phyloP scores from a whole-genome alignment of 2,329 filamentous ascomycete species.

The Trichoderma koningii region DNA sequence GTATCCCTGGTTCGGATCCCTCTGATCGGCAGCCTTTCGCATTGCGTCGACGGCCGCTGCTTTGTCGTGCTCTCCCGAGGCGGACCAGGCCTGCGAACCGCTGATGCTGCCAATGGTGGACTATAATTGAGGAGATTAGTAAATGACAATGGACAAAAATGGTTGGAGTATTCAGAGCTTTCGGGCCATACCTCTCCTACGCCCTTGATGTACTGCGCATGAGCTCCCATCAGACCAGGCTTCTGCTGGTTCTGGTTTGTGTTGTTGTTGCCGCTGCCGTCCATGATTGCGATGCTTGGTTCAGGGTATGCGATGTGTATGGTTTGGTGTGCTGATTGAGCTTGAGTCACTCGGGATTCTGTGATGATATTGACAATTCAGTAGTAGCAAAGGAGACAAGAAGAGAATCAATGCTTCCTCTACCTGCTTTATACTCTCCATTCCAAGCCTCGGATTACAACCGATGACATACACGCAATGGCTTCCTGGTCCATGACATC shows the following conservation, averaged over 20 bases:
- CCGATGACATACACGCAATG: slow-evolving; percentile 30
- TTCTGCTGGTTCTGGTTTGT: slow-evolving; percentile 42
- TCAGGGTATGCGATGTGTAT: slow-evolving; percentile 1
- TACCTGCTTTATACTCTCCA: not conserved
- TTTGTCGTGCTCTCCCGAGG: slow-evolving; percentile 66
- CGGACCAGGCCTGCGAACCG: slow-evolving; percentile 63
- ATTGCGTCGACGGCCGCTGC: slow-evolving; percentile 61
- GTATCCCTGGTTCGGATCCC: slow-evolving; percentile 59
- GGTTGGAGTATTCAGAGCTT: too few relatives aligned
- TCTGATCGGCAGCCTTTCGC: slow-evolving; percentile 60
- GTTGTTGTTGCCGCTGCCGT: slow-evolving; percentile 34
- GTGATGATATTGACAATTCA: not conserved
- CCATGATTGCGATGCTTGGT: slow-evolving; percentile 32
- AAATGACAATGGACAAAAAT: too few relatives aligned
- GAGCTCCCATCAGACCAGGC: slow-evolving; percentile 62
- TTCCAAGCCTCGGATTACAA: slow-evolving; percentile 4
- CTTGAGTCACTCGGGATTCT: not conserved
- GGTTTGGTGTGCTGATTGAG: not conserved
- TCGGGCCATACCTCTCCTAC: slow-evolving; percentile 57
- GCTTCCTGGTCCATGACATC: slow-evolving; percentile 29
- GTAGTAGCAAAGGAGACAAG: not conserved
- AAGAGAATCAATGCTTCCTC: not conserved
- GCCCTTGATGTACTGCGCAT: slow-evolving; percentile 70
- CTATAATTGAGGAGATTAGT: slow-evolving; percentile 39
- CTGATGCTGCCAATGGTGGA: slow-evolving; percentile 62